A percentile compares a stretch with the other conserved stretches of the same genome.
These are phyloP conservation scores for Gracilaria domingensis DNA, from an alignment of 23 red algal species.

Conservation along the genomic window DNA sequence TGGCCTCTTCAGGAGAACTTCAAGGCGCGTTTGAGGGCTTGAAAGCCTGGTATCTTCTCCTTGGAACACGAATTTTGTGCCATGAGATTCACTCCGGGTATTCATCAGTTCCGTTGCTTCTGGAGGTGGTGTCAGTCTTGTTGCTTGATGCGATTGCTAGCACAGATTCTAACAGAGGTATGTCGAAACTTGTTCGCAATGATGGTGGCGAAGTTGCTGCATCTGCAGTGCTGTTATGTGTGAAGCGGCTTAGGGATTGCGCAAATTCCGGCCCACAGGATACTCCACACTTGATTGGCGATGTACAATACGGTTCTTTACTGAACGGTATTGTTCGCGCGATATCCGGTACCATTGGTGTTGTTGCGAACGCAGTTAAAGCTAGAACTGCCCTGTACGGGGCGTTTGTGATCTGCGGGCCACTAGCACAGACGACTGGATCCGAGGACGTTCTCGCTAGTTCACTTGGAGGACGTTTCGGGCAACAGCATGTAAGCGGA, in stretches of 20 bases:
- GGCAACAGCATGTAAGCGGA: conserved; percentile 55
- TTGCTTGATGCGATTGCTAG: conserved; percentile 24
- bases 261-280: conserved; percentile 34
- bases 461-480: conserved; percentile 53
- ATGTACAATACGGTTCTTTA: conserved; percentile 54
- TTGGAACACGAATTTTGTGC: conserved; percentile 28
- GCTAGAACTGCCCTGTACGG: conserved; percentile 61
- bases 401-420: conserved; percentile 56
- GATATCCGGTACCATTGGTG: conserved; percentile 36
- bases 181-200: conserved; percentile 31
- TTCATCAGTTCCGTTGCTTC: conserved; percentile 5
- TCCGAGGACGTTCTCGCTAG: conserved; percentile 43
- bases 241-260: conserved; percentile 46
- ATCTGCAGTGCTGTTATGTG: conserved; percentile 46
- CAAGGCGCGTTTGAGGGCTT: conserved; percentile 60
- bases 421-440: conserved; percentile 35
- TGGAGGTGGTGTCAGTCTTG: conserved; percentile 41
- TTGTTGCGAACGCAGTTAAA: conserved; percentile 40
- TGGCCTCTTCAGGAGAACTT: conserved; percentile 52
- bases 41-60: conserved; percentile 40
- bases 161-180: conserved; percentile 36
- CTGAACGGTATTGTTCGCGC: conserved; percentile 62
- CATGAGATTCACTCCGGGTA: conserved; percentile 28
- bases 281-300: conserved; percentile 45
- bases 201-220: conserved; percentile 66